Percentiles rank a stretch among this genome's conserved stretches.
Conservation (phyloP, 2,329 filamentous ascomycete genomes). For the Fusarium euwallaceae region DNA sequence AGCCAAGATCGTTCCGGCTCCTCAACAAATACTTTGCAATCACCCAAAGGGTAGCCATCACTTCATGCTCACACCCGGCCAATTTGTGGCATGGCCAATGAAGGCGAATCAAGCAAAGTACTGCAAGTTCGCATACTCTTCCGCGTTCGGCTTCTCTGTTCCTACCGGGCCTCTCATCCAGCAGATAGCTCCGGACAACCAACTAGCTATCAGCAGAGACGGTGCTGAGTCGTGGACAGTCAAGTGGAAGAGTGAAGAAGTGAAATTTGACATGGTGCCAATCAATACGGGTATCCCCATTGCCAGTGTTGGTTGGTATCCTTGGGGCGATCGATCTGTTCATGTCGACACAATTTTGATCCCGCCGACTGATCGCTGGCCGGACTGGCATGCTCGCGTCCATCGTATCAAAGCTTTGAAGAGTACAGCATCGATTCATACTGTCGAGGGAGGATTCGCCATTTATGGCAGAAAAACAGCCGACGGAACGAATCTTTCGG, state of each 20-base stretch:
- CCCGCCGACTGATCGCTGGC: constrained; percentile 49
- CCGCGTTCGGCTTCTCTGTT: constrained; percentile 60
- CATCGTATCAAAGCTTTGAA: constrained; percentile 33
- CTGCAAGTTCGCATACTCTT: constrained; percentile 63
- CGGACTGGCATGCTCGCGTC: constrained; percentile 51
- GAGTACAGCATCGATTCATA: constrained; percentile 5
- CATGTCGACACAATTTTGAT: constrained; percentile 47
- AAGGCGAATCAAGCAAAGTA: constrained; percentile 61
- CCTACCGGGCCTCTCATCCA: constrained; percentile 52
- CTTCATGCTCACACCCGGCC: constrained; percentile 57
- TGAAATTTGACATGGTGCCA: not conserved
- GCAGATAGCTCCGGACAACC: constrained; percentile 53
- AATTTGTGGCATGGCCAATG: constrained; percentile 54
- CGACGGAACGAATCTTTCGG: constrained; percentile 22
- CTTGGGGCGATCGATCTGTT: constrained; percentile 47
- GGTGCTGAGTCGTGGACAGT: constrained; percentile 49
- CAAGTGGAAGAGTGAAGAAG: constrained; percentile 45
- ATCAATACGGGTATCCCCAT: not conserved
- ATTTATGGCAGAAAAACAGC: constrained; percentile 13
- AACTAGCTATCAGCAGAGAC: constrained; percentile 49
- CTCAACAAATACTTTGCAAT: constrained; percentile 61
- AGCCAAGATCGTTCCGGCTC: constrained; percentile 34
- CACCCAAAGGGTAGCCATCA: constrained; percentile 52
- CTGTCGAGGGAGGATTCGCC: constrained; percentile 39
- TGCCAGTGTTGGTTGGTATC: constrained; percentile 35